Conservation (phyloP, 495 filamentous ascomycete species). For the Talaromyces proteolyticus region DNA sequence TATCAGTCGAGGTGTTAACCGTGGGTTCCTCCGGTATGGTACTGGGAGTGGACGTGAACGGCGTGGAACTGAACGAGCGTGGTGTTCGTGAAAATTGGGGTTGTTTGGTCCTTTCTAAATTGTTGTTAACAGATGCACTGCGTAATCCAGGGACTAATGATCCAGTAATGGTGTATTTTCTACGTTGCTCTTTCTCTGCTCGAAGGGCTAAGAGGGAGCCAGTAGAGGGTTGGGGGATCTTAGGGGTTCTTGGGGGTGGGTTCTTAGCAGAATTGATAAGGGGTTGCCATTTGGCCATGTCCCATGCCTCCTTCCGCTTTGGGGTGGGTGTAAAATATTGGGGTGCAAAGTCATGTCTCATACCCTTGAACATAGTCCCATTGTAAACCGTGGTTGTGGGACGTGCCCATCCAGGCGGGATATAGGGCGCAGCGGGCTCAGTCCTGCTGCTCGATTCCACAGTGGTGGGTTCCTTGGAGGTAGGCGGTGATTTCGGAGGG, state of each 20-base stretch:
- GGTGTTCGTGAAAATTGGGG: no score
- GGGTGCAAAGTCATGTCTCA: no score
- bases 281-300: not conserved
- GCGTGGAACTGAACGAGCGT: no score
- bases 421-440: not conserved
- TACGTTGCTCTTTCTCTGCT: not conserved
- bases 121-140: not conserved
- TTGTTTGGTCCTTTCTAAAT: no score
- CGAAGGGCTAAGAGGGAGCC: not conserved
- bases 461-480: not conserved
- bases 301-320: no score
- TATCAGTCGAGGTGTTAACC: no score
- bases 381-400: slow-evolving; percentile 5
- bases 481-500: not conserved
- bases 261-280: not conserved
- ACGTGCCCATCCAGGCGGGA: not conserved
- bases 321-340: no score
- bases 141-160: not conserved
- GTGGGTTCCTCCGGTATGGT: no score
- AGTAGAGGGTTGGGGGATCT: not conserved
- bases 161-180: not conserved
- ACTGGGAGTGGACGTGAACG: no score
- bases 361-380: slow-evolving; percentile 3
- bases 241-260: not conserved
- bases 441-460: slow-evolving; percentile 2